Base-by-base conservation (phyloP, 1,139 yeast genomes). In the Suhomyces maxii region DNA sequence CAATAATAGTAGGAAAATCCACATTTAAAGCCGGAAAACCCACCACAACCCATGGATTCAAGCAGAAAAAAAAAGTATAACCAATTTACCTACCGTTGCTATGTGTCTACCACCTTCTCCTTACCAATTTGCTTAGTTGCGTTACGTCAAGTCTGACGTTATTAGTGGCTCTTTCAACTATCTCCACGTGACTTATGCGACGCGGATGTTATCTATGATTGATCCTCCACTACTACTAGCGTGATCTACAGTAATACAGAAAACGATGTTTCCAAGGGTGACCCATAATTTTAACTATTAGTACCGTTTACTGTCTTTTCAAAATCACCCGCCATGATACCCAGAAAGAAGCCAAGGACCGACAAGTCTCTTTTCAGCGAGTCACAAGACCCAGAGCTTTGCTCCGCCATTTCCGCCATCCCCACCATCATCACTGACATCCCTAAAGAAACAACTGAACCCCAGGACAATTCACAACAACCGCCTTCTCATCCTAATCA, bases 121-220 rank as follows among this genome's bases (percentile, higher is more conserved):
- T 2, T 2, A 1, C 23, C 23, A 28, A 9, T 28, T 28, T 7
- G 2, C 11, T 9, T 28, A 11, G 7, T 28, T 28, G 31, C 31
- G 9, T 28, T 11, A 9, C 3, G 7, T 9, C 31, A 3, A 28
- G 9, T 7, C n/a, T 28, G 31, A 28, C 31, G 9, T 9, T 9
- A 11, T 28, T 28, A 28, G 31, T 28, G 31, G 31, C 31, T 3
- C 31, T 3, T 11, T 7, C 5, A 11, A 28, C 31, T 9, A 28
- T 9, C 23, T 8, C 28, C 40, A 38, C 40, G 40, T 38, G 40
- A 32, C 36, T 31, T 31, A 13, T 23, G 34, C 40, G 34, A 38
- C 40, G 40, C 40, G 40, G 35, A 18, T 9, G n/a, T 36, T 36
- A 31, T 31, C 37, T 33, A 33, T 33, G 35, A 33, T n/a, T 33